phyloP scores from a whole-genome alignment of 805 yeast species.

The Wickerhamomyces strasburgensis region DNA sequence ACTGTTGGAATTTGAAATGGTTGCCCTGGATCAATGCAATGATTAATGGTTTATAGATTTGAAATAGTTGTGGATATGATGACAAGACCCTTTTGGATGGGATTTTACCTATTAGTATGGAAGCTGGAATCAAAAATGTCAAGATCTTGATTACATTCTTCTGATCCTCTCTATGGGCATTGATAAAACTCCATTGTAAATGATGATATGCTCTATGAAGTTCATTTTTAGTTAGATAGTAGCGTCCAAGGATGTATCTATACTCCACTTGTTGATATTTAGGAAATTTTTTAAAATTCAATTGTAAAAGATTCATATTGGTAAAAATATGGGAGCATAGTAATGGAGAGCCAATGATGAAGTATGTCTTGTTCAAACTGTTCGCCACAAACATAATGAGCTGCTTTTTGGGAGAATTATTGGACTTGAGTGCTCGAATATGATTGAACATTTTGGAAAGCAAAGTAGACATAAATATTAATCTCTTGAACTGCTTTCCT shows the following conservation, averaged over 20 bases:
- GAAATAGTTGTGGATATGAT: constrained; percentile 24
- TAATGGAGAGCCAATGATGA: constrained; percentile 48
- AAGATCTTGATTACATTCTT: constrained; percentile 31
- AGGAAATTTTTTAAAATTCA: constrained; percentile 37
- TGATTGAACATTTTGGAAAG: constrained; percentile 26
- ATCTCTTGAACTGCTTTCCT: constrained; percentile 40
- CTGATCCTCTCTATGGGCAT: constrained; percentile 7
- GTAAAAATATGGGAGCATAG: constrained; percentile 58
- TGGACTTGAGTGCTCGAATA: constrained; percentile 26
- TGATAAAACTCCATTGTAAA: constrained; percentile 38
- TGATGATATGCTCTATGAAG: constrained; percentile 43
- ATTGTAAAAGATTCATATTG: constrained; percentile 46
- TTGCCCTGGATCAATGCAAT: constrained; percentile 38
- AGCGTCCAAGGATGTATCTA: constrained; percentile 49
- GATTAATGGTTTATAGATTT: constrained; percentile 35
- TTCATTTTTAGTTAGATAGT: constrained; percentile 48
- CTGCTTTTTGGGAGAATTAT: constrained; percentile 35
- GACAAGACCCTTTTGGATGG: constrained; percentile 33
- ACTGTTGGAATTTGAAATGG: constrained; percentile 30
- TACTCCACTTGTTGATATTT: constrained; percentile 45
- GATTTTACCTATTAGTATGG: constrained; percentile 46
- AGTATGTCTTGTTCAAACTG: constrained; percentile 47
- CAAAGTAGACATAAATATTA: constrained; percentile 23
- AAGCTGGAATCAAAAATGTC: constrained; percentile 45
- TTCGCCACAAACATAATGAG: constrained; percentile 46